phyloP scores from a whole-genome alignment of 148 eudicot genomes.

The Suaeda aralocaspica region DNA sequence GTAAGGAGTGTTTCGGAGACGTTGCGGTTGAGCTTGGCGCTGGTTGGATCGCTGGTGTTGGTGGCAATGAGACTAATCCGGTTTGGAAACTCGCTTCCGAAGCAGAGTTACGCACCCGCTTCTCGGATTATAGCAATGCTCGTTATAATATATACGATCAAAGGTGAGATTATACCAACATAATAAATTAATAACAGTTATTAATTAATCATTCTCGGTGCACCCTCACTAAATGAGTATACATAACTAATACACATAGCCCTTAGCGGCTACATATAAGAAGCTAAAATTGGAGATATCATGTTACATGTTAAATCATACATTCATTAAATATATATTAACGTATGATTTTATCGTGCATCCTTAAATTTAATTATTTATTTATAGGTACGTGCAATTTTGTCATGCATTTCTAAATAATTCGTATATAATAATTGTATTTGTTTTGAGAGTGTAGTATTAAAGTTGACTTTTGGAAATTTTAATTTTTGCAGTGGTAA shows the following conservation, averaged over 20 bases:
- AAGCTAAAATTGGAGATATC: no score
- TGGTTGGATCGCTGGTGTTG: slow-evolving; percentile 94
- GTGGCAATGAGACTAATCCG: slow-evolving; percentile 64
- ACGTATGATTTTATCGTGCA: no score
- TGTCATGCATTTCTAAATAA: not conserved
- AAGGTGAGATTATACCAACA: slow-evolving; percentile 32
- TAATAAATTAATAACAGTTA: not conserved
- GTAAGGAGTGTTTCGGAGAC: slow-evolving; percentile 56
- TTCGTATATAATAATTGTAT: not conserved
- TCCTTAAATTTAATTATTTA: no score
- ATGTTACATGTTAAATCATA: no score
- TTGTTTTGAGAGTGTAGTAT: not conserved
- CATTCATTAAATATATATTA: no score
- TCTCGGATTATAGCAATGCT: slow-evolving; percentile 82
- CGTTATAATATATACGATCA: slow-evolving; percentile 81
- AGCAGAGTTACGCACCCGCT: slow-evolving; percentile 58
- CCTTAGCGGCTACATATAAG: no score
- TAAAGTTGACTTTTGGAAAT: not conserved
- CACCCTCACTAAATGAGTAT: no score
- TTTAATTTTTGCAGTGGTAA: slow-evolving; percentile 49
- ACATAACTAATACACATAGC: no score
- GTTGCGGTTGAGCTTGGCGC: slow-evolving; percentile 88
- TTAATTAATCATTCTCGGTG: not conserved
- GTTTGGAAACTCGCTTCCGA: slow-evolving; percentile 70
- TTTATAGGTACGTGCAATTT: no score